Evolutionary conservation across 164 flowering plant species (phyloP).

Genomic region (Chimonanthus salicifolius): DNA sequence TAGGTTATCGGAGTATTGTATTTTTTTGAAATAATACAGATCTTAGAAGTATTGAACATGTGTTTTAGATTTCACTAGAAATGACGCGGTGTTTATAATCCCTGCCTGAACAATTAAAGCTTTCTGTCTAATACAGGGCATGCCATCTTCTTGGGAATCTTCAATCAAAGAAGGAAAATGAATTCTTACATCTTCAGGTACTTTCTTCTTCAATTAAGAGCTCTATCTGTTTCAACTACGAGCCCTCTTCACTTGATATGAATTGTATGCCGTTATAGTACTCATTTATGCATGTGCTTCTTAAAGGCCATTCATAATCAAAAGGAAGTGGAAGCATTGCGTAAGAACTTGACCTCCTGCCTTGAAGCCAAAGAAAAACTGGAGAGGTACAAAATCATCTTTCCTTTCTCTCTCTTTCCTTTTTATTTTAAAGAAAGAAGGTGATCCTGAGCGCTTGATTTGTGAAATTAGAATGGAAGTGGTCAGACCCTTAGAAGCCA

Average conservation of each 20-base stretch:
- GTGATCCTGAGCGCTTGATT: neutral
- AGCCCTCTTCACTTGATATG: too few relatives aligned
- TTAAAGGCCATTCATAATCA: slow-evolving; percentile 82
- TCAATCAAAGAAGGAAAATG: slow-evolving; percentile 72
- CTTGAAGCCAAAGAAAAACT: slow-evolving; percentile 67
- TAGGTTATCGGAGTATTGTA: too few relatives aligned
- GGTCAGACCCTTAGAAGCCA: neutral
- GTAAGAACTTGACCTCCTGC: slow-evolving; percentile 47
- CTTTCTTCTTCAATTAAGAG: slow-evolving; percentile 1
- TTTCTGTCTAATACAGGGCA: slow-evolving; percentile 31
- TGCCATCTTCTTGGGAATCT: slow-evolving; percentile 47
- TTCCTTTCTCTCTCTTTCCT: too few relatives aligned
- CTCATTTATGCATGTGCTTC: neutral
- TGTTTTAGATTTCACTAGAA: neutral
- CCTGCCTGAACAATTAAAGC: neutral
- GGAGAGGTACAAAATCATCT: slow-evolving; percentile 48
- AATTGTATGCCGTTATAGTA: neutral
- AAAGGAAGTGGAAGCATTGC: slow-evolving; percentile 65
- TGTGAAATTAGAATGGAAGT: neutral
- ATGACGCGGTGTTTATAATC: neutral
- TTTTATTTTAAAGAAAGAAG: neutral
- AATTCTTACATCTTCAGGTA: slow-evolving; percentile 93
- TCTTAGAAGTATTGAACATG: too few relatives aligned
- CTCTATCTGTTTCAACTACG: neutral
- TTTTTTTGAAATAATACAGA: too few relatives aligned